Evolutionary conservation across 371 early-diverging fungal species (phyloP), one percentile per base, ranked within the genome.

Genomic region (Nematocida major): DNA sequence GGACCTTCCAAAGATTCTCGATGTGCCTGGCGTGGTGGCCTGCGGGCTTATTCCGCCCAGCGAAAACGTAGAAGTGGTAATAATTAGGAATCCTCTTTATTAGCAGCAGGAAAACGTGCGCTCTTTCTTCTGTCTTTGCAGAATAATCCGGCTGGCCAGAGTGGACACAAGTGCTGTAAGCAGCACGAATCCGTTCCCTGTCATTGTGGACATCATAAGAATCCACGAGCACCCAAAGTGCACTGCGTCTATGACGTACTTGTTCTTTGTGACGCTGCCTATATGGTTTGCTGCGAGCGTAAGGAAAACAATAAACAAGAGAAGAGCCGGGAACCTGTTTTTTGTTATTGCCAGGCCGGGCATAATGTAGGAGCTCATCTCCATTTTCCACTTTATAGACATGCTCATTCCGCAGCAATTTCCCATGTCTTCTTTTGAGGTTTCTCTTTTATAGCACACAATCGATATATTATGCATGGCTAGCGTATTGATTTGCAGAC

Each of bases 11-110:
- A 43, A 78, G 2, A 20, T 66, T n/a, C 63, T 76, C 54, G 73
- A 68, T 2, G 78, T 82, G 13, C 59, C 67, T 49, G 84, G 84
- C 11, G 81, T 84, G n/a, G 69, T 84, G 1, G 81, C 81, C 50
- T 79, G 80, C 54, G 84, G 84, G 48, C 65, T 81, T n/a, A 79
- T 84, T 43, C 32, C 36, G 5, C 45, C 50, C 13, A 20, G 22
- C 1, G 28, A 24, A 1, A 53, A 36, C 13, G 20, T 28, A 28
- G 26, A 20, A 54, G 39, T 54, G 9, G 68, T 38, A 18, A 54
- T 53, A 34, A 34, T 67, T 30, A 38, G 54, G 28, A 48, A 54
- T 49, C 34, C 34, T 57, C 57, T 57, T 57, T 57, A 57, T 57
- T 57, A 57, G 36, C 36, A 28, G 13, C 11, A 26, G 15, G 26